phyloP scores from a whole-genome alignment of 768 basidiomycete genomes.

The Russula vinacea region DNA sequence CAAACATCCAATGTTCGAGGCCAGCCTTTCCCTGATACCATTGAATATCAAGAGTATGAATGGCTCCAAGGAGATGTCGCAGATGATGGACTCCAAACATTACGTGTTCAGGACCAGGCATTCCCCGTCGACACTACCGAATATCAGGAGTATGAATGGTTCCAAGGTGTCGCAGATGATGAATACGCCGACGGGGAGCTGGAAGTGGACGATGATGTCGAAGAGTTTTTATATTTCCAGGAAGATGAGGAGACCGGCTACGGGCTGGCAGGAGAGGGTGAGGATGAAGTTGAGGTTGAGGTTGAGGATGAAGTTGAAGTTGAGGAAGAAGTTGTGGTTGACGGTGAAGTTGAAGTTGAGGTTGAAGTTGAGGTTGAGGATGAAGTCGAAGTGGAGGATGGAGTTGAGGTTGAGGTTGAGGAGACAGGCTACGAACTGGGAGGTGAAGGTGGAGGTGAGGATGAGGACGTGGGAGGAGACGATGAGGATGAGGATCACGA shows the following conservation, averaged over 20 bases:
- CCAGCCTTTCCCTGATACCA: neutral
- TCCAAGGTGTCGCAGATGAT: neutral
- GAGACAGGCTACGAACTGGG: no score
- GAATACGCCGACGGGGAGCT: no score
- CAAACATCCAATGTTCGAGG: neutral
- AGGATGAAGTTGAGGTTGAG: neutral
- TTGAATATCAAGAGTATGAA: neutral
- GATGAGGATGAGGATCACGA: neutral
- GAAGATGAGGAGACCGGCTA: neutral
- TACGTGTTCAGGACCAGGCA: neutral
- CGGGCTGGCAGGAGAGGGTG: neutral
- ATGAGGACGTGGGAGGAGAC: neutral
- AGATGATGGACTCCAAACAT: neutral
- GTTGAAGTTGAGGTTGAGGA: no score
- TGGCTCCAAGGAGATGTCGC: no score
- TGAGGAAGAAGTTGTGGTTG: neutral
- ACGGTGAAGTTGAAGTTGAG: neutral
- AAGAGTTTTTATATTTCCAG: neutral
- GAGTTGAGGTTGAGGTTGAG: neutral
- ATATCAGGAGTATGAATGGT: neutral
- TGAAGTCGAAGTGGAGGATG: neutral
- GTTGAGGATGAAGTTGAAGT: no score
- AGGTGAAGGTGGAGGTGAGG: neutral
- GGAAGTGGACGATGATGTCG: no score
- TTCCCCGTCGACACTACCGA: neutral